Evolutionary conservation across 2,329 filamentous ascomycete genomes (phyloP).

Genomic region (Alternaria postmessia): DNA sequence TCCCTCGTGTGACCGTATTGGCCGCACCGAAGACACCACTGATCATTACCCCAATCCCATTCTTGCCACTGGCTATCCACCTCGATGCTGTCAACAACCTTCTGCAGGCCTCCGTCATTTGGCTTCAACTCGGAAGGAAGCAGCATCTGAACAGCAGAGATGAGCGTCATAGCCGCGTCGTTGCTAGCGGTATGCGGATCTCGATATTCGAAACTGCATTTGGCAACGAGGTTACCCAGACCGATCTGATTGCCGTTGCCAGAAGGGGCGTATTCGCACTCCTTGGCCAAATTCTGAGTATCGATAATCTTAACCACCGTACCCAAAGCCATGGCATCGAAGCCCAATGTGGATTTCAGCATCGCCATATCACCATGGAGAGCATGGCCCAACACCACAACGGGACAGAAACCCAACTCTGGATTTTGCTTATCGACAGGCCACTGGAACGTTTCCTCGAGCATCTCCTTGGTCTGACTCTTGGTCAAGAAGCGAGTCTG

Average conservation of each 20-base stretch:
- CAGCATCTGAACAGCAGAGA: conserved; percentile 23
- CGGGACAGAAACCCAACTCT: conserved; percentile 11
- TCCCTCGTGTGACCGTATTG: conserved; percentile 4
- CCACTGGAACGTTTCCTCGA: conserved; percentile 12
- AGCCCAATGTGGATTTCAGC: conserved; percentile 9
- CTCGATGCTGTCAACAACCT: conserved; percentile 15
- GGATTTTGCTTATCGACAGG: conserved; percentile 3
- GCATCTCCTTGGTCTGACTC: conserved; percentile 1
- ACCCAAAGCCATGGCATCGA: neutral
- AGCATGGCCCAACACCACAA: conserved; percentile 21
- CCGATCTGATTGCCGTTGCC: conserved; percentile 1
- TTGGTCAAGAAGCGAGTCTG: conserved; percentile 18
- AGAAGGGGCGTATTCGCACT: conserved; percentile 7
- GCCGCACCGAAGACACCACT: conserved; percentile 15
- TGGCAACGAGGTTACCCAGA: conserved; percentile 8
- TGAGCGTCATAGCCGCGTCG: conserved; percentile 23
- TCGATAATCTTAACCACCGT: conserved; percentile 21
- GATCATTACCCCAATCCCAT: conserved; percentile 13
- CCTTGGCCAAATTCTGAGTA: conserved; percentile 19
- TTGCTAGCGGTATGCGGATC: conserved; percentile 27
- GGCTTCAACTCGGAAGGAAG: neutral
- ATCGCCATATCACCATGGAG: conserved; percentile 10
- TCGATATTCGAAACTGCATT: conserved; percentile 10
- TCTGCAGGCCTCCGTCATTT: neutral
- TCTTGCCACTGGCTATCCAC: neutral